phyloP scores from a whole-genome alignment of 768 basidiomycete species.

The Chalciporus sphaerocephalus region DNA sequence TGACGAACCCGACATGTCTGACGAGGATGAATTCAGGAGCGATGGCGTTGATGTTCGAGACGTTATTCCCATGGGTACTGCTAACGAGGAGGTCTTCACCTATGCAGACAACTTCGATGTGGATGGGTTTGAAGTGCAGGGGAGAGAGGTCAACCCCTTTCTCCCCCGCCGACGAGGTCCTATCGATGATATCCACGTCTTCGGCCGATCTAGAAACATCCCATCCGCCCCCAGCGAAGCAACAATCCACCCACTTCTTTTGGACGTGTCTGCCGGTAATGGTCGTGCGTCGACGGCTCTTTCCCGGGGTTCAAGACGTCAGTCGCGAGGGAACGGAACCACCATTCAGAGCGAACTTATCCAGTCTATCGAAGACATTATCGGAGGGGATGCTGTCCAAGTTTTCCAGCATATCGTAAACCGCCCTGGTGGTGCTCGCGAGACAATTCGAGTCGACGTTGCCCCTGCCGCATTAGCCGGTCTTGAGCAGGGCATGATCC shows the following conservation, averaged over 20 bases:
- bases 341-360: conserved; percentile 56
- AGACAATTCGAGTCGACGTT: conserved; percentile 75
- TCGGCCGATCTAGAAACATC: conserved; percentile 55
- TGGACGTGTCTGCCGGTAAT: conserved; percentile 51
- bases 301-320: conserved; percentile 48
- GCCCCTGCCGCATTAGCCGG: conserved; percentile 60
- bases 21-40: conserved; percentile 54
- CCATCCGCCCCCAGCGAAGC: conserved; percentile 57
- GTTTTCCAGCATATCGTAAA: conserved; percentile 79
- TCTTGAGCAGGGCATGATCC: conserved; percentile 52
- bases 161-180: conserved; percentile 53
- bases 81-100: conserved; percentile 49
- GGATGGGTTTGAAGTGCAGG: conserved; percentile 40
- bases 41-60: conserved; percentile 38
- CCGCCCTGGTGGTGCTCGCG: conserved; percentile 51
- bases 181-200: conserved; percentile 57
- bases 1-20: conserved; percentile 59
- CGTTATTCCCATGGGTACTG: conserved; percentile 24
- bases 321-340: conserved; percentile 49
- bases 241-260: conserved; percentile 76
- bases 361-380: conserved; percentile 74
- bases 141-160: conserved; percentile 38
- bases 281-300: conserved; percentile 44
- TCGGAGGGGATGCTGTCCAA: conserved; percentile 78
- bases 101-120: conserved; percentile 52